Conservation (phyloP, 2,329 filamentous ascomycete species). For the Pyrenophora teres region DNA sequence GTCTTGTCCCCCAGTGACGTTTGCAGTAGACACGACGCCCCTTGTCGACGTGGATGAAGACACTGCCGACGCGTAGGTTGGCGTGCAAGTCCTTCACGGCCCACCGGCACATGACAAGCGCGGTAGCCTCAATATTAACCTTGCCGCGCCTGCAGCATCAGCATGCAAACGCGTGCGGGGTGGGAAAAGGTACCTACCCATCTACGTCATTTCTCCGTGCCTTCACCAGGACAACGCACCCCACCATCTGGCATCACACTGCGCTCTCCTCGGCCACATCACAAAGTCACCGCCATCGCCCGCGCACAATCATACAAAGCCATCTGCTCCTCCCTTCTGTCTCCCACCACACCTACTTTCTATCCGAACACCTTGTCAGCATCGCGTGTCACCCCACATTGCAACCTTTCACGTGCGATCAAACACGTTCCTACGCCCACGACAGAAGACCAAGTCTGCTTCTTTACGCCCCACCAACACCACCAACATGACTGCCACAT, state of each 20-base stretch:
- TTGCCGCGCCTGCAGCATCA: constrained; percentile 11
- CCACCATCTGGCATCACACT: neutral
- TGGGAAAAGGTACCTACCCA: constrained; percentile 6
- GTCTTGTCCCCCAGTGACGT: too few species aligned
- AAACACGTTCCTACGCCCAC: constrained; percentile 1
- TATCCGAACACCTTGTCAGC: constrained; percentile 2
- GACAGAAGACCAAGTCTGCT: neutral
- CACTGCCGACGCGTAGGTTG: too few species aligned
- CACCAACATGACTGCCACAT: constrained; percentile 42
- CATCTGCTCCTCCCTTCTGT: neutral
- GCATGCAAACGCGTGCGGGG: constrained; percentile 9
- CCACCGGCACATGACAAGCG: neutral
- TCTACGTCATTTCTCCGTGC: constrained; percentile 10
- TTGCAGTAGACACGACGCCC: too few species aligned
- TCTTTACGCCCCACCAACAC: constrained; percentile 4
- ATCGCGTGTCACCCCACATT: constrained; percentile 6
- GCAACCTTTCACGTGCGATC: constrained; percentile 19
- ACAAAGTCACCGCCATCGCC: constrained; percentile 2
- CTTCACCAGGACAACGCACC: constrained; percentile 14
- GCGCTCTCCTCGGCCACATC: constrained; percentile 13
- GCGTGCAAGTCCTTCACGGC: neutral
- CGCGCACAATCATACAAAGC: constrained; percentile 1
- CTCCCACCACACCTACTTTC: neutral
- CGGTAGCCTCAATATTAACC: constrained; percentile 4
- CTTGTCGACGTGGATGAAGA: too few species aligned